Base-by-base conservation (phyloP, 1,284 basidiomycete species). In the Caloboletus inedulis region DNA sequence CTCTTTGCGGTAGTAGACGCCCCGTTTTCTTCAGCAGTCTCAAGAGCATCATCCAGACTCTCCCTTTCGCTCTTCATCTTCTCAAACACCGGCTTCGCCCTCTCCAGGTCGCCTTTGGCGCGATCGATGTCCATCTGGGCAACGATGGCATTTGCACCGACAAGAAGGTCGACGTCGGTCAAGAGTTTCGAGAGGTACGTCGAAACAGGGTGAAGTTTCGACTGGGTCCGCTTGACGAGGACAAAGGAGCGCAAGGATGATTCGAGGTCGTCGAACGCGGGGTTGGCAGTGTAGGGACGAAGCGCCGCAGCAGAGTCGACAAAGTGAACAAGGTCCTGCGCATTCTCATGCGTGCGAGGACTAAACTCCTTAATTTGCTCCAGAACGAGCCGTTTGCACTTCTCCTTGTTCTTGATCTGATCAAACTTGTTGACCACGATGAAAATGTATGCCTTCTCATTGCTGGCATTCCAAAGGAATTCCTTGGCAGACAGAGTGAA, bases 391-490 rank as follows among this genome's bases (percentile, higher is more conserved):
- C 90, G 81, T 63, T 85, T 84, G 73, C 96, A 99, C 72, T 94
- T 91, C 46, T 90, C 90, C 77, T 98, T 98, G 80, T 98, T 91
- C 66, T 85, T 82, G 73, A 99, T 98, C 68, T 92, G 89, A 65
- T 94, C 94, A 69, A 88, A 99, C 72, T 98, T 95, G 82, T 99
- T 99, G 68, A 99, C 96, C 44, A 99, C 97, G 64, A 99, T 91
- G 76, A 99, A 99, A 35, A 99, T 78, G 69, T 97, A 97, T 0
- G 96, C 94, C 77, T 99, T 99, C 75, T 99, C 97, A 66, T 94
- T 90, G 72, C 89, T 91, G 1, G 97, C 95, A 62, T 87, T 94
- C 77, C 78, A 84, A 41, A 99, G 80, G 77, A 99, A 99, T 72
- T 99, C 95, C 66, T 91, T 92, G 9, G 94, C 91, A 0, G 93